Evolutionary conservation across 352 stramenopile species (phyloP), one percentile per base, ranked within the genome.

Genomic region (Bremia lactucae): DNA sequence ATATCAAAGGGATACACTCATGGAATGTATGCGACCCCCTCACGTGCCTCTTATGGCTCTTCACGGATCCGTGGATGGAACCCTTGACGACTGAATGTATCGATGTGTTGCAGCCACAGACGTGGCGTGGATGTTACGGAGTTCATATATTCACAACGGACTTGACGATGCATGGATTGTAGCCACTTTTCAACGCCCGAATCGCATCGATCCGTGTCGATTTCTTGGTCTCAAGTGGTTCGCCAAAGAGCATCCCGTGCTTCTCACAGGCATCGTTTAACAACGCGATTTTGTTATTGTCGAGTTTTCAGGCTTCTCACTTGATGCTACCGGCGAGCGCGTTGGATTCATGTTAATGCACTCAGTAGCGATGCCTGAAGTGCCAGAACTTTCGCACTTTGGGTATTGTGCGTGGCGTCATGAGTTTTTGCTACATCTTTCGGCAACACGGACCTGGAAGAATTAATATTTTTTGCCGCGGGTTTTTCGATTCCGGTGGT

Each of bases 141-240:
- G 56, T 21, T 58, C 55, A 4, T 60, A 74, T 28, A 61, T 71
- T 14, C 65, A 74, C 20, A 63, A 81, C 33, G 57, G 63, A 25
- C 55, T 76, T 18, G 63, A 67, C 4, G 71, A 77, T 34, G 42
- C 70, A 5, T 52, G 59, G 1, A 55, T 83, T 13, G 37, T 79
- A 20, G 63, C 65, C 3, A 65, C 43, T 25, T 52, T 82, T 9
- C 20, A 60, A 26, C 29, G 46, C 2, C 62, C 70, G 10, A 65
- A 48, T 2, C 19, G 24, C 0, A 26, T 48, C 22, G 59, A 79
- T 40, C 70, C 66, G 19, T 73, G 62, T 47, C 58, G 52, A 11
- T 83, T 71, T 42, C 43, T 77, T 6, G 62, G 49, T 3, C 38
- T 79, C 43, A 83, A 79, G 39, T 83, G 70, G 70, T 72, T 78